Percentiles rank a stretch among this genome's conserved stretches.
phyloP scores from a whole-genome alignment of 2,329 filamentous ascomycete species.

The Penicillium carneum region DNA sequence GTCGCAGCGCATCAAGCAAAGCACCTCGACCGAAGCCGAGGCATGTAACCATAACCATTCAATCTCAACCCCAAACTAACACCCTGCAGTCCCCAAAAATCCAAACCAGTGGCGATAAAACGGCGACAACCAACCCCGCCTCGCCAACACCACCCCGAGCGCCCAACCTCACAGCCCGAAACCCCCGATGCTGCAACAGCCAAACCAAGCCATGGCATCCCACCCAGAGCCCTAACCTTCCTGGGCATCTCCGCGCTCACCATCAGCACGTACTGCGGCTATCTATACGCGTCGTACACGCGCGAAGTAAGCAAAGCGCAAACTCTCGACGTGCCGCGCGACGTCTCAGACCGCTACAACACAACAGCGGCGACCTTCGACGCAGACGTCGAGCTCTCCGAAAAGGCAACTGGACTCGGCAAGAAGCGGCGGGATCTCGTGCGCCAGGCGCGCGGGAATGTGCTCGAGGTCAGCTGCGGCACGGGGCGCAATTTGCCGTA shows the following conservation, averaged over 20 bases:
- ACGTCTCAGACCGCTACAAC: conserved; percentile 58
- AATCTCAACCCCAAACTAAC: neutral
- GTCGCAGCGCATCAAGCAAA: conserved; percentile 31
- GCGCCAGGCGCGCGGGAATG: conserved; percentile 54
- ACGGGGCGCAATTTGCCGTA: conserved; percentile 58
- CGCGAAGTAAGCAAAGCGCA: conserved; percentile 45
- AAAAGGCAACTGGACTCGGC: conserved; percentile 53
- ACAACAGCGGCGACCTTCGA: conserved; percentile 54
- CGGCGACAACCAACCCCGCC: neutral
- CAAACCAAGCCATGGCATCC: conserved; percentile 32
- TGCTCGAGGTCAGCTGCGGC: conserved; percentile 60
- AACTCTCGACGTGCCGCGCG: conserved; percentile 46
- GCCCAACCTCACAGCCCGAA: conserved; percentile 8
- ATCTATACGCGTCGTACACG: conserved; percentile 53
- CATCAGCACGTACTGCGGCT: conserved; percentile 55
- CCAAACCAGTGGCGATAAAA: conserved; percentile 12
- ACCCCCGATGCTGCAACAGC: conserved; percentile 11
- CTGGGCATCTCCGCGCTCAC: conserved; percentile 50
- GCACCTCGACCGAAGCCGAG: conserved; percentile 27
- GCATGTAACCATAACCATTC: conserved; percentile 25
- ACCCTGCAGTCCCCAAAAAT: conserved; percentile 22
- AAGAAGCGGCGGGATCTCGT: conserved; percentile 53
- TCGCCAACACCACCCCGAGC: neutral
- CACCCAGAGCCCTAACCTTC: conserved; percentile 47
- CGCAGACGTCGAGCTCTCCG: conserved; percentile 54